Percentiles rank a stretch among this genome's conserved stretches.
These are phyloP conservation scores for Diaporthe citriasiana DNA, from an alignment of 2,329 filamentous ascomycete species.

Conservation along the genomic window DNA sequence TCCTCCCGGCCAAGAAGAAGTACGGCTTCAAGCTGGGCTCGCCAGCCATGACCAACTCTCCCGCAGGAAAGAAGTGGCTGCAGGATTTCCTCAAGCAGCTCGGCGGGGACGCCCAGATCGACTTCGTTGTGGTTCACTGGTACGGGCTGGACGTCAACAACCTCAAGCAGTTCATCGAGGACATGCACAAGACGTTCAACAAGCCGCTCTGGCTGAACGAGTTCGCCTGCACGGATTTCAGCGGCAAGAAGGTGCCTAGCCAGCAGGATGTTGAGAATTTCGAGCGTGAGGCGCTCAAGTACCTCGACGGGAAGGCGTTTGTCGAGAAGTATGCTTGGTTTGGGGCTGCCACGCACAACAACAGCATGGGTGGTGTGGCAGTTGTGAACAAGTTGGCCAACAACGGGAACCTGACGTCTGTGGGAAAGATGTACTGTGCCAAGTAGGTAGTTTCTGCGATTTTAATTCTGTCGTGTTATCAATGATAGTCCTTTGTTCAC, in stretches of 20 bases:
- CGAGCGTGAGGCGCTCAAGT: constrained; percentile 30
- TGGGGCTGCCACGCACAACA: constrained; percentile 14
- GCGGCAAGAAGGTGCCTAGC: constrained; percentile 18
- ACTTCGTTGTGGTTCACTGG: constrained; percentile 38
- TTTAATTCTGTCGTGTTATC: background rate
- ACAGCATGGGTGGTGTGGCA: constrained; percentile 37
- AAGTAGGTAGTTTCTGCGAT: constrained; percentile 29
- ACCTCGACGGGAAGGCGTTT: constrained; percentile 33
- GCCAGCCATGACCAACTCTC: constrained; percentile 33
- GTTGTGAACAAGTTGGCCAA: constrained; percentile 30
- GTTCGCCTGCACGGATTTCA: constrained; percentile 38
- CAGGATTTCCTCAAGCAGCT: constrained; percentile 29
- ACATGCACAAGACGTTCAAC: constrained; percentile 35
- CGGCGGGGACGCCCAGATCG: constrained; percentile 24
- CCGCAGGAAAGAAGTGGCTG: constrained; percentile 35
- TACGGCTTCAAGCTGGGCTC: constrained; percentile 37
- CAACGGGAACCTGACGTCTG: constrained; percentile 25
- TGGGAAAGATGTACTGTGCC: constrained; percentile 34
- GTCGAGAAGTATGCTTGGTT: constrained; percentile 39
- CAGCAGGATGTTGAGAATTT: constrained; percentile 30
- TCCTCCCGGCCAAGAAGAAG: constrained; percentile 38
- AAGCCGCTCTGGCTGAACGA: constrained; percentile 38
- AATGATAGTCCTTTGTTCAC: background rate
- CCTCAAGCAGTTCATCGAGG: constrained; percentile 29
- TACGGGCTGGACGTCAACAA: constrained; percentile 33